phyloP scores from a whole-genome alignment of 345 rosid species.

The Corchorus capsularis region DNA sequence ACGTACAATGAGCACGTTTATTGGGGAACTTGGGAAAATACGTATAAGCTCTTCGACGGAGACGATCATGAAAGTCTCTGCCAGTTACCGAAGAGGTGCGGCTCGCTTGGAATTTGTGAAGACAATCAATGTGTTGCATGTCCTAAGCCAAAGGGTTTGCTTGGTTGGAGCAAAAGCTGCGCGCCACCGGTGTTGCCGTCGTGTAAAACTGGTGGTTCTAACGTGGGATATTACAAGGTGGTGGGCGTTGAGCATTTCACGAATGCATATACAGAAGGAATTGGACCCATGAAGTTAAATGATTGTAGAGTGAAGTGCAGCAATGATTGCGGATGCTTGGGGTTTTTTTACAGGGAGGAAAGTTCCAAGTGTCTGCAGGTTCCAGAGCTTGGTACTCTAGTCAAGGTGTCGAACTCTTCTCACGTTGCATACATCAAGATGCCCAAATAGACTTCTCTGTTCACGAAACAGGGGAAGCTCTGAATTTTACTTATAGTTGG shows the following conservation, averaged over 20 bases:
- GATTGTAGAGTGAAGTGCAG: conserved; percentile 38
- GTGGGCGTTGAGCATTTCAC: conserved; percentile 10
- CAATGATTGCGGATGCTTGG: conserved; percentile 38
- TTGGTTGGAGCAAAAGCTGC: conserved; percentile 15
- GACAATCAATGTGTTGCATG: conserved; percentile 12
- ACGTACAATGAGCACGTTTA: conserved; percentile 3
- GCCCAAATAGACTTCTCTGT: conserved; percentile 1
- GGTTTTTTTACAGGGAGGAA: conserved; percentile 30
- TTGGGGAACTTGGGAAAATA: neutral
- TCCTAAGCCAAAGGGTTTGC: neutral
- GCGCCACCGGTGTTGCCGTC: neutral
- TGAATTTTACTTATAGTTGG: too few species aligned
- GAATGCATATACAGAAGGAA: conserved; percentile 16
- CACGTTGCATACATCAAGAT: conserved; percentile 15
- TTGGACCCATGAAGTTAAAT: conserved; percentile 26
- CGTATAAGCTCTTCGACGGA: neutral
- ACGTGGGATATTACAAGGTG: conserved; percentile 15
- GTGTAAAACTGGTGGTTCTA: neutral
- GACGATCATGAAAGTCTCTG: neutral
- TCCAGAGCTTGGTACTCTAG: conserved; percentile 15
- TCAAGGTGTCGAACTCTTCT: neutral
- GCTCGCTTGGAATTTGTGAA: conserved; percentile 5
- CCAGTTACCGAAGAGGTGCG: neutral
- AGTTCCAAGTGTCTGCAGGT: conserved; percentile 29
- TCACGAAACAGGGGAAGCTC: neutral